Conservation (phyloP, 768 basidiomycete species). For the Suillus spraguei region DNA sequence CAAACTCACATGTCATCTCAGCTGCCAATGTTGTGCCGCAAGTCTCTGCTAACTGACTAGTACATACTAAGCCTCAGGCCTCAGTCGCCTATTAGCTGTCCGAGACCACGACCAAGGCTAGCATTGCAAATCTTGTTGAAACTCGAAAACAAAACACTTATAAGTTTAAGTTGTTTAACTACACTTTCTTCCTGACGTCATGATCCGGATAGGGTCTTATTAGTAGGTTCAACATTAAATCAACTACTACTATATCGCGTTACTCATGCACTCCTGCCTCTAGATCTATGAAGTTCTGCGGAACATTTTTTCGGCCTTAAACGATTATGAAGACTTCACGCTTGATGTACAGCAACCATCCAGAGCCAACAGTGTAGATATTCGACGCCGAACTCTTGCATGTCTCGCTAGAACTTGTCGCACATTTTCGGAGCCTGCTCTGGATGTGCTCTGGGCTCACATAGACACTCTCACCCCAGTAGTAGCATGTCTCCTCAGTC, state of each 20-base stretch:
- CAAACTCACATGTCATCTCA: too few species aligned
- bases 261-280: background rate
- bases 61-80: too few species aligned
- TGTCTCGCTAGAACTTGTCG: conserved; percentile 1
- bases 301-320: background rate
- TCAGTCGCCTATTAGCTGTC: too few species aligned
- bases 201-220: background rate
- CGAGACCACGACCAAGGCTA: too few species aligned
- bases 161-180: too few species aligned
- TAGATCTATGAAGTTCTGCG: background rate
- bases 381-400: background rate
- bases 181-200: background rate
- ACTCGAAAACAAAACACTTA: too few species aligned
- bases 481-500: background rate
- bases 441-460: conserved; percentile 3
- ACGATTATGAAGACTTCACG: background rate
- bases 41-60: too few species aligned
- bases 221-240: too few species aligned
- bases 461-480: background rate
- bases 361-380: background rate
- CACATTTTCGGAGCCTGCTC: conserved; percentile 1
- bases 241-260: background rate
- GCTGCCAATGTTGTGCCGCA: too few species aligned
- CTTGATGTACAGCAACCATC: background rate
- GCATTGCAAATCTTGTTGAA: too few species aligned